Base-by-base conservation (phyloP, 768 basidiomycete species). In the Tylopilus vinaceipallidus region DNA sequence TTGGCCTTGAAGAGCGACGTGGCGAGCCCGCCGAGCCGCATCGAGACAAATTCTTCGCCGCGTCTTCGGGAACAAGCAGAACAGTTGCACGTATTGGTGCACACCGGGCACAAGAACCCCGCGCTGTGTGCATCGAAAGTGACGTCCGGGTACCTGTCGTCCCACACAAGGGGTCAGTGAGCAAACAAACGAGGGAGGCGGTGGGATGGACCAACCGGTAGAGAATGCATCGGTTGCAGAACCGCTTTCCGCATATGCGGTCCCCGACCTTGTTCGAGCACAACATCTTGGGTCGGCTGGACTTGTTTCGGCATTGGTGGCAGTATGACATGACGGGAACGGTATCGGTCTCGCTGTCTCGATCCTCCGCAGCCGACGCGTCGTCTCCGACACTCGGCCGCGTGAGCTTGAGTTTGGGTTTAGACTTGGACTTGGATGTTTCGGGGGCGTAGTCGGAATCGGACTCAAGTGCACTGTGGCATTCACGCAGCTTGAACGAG, bases 51-150 rank as follows among this genome's bases (percentile, higher is more conserved):
- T 11, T 60, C 54, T 43, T 79, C 81, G 6, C 80, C 79, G 6
- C 81, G 71, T 49, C 54, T 70, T 23, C 61, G 53, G 13, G 73
- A 67, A 55, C 80, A 82, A 0, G 6, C 0, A 11, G 76, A 74
- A 58, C 81, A 83, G 38, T 75, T 79, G 62, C 81, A 83, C 11
- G 53, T 72, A 11, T 65, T 56, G 3, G 59, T 56, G 56, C 80
- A 83, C 13, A 22, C 54, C 0, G 81, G 81, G 54, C 82, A 83
- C 20, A 56, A 47, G 44, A 74, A 75, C 7, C 58, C 45, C 4
- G 54, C 52, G 33, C 54, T 65, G 17, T 49, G 58, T 29, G 58
- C 38, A 27, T 72, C 63, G 49, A 76, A 75, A 23, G 60, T 61
- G 49, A 73, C 47, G 16, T 72, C 65, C 2, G 73, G 70, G 45